These are phyloP conservation scores for Coemansia sp. DNA, from an alignment of 192 early-diverging fungal genomes.

Conservation along the genomic window DNA sequence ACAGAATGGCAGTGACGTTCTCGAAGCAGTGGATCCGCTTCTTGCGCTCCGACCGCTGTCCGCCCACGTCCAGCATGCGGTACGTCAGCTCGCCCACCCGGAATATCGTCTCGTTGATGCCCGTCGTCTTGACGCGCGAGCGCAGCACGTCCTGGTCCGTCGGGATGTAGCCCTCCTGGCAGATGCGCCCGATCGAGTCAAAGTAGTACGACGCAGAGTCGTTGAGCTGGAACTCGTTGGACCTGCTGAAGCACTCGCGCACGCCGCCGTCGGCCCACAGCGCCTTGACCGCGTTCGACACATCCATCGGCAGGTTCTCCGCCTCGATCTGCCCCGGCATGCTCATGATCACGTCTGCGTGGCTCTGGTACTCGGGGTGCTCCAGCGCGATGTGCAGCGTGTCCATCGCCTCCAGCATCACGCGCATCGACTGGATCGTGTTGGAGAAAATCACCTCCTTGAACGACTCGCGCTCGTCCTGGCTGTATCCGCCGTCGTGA, in stretches of 20 bases:
- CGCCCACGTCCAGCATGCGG: slow-evolving; percentile 97
- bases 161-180: slow-evolving; percentile 74
- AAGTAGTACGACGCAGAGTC: slow-evolving; percentile 98
- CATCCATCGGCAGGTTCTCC: slow-evolving; percentile 76
- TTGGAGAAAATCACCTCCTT: slow-evolving; percentile 96
- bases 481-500: slow-evolving; percentile 89
- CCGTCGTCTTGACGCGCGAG: slow-evolving; percentile 95
- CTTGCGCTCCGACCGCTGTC: slow-evolving; percentile 96
- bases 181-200: slow-evolving; percentile 88
- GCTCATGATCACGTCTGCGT: slow-evolving; percentile 72
- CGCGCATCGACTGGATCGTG: slow-evolving; percentile 93
- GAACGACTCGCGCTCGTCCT: slow-evolving; percentile 88
- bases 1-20: slow-evolving; percentile 92
- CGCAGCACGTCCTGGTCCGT: slow-evolving; percentile 95
- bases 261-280: slow-evolving; percentile 86
- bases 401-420: slow-evolving; percentile 93
- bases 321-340: slow-evolving; percentile 86
- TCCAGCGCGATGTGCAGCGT: slow-evolving; percentile 73
- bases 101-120: slow-evolving; percentile 95
- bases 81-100: slow-evolving; percentile 88
- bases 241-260: slow-evolving; percentile 73
- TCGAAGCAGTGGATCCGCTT: slow-evolving; percentile 99
- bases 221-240: slow-evolving; percentile 92
- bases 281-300: slow-evolving; percentile 73
- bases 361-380: slow-evolving; percentile 64